Percentiles rank a stretch among this genome's conserved stretches.
Evolutionary conservation across 2,329 filamentous ascomycete genomes (phyloP).

Genomic region (Thelonectria olida): DNA sequence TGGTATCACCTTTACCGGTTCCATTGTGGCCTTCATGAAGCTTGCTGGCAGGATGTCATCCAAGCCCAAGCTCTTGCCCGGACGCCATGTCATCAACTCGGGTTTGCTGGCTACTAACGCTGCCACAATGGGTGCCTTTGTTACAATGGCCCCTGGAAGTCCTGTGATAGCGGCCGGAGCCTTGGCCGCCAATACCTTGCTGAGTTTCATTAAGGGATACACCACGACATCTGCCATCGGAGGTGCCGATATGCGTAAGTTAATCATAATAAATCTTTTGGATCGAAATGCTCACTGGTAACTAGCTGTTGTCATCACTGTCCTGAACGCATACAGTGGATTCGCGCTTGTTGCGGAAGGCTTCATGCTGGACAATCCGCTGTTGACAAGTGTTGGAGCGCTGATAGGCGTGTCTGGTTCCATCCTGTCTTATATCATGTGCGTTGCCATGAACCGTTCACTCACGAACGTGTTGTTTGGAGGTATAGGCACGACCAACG

Average conservation of each 20-base stretch:
- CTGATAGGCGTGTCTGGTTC: slow-evolving; percentile 90
- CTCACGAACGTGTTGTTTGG: slow-evolving; percentile 92
- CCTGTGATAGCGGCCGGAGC: slow-evolving; percentile 82
- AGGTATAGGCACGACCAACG: slow-evolving; percentile 73
- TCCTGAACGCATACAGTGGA: slow-evolving; percentile 89
- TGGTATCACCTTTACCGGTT: slow-evolving; percentile 91
- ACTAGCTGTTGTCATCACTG: slow-evolving; percentile 82
- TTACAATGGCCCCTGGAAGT: slow-evolving; percentile 82
- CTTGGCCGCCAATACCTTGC: slow-evolving; percentile 76
- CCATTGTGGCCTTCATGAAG: slow-evolving; percentile 89
- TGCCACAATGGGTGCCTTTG: slow-evolving; percentile 84
- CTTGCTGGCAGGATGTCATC: slow-evolving; percentile 85
- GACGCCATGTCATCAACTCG: slow-evolving; percentile 79
- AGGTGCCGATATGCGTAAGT: slow-evolving; percentile 86
- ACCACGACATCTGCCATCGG: slow-evolving; percentile 90
- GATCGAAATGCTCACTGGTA: slow-evolving; percentile 16
- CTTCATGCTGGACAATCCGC: slow-evolving; percentile 88
- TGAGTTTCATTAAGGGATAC: slow-evolving; percentile 87
- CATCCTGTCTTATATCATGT: slow-evolving; percentile 88
- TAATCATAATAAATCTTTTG: neutral
- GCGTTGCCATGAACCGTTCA: slow-evolving; percentile 90
- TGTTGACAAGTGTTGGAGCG: slow-evolving; percentile 85
- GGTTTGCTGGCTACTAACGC: slow-evolving; percentile 79
- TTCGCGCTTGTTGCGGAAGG: slow-evolving; percentile 92
- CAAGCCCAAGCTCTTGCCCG: slow-evolving; percentile 75